Percentiles rank a stretch among this genome's conserved stretches.
Evolutionary conservation across 805 yeast species (phyloP).

Genomic region (Wickerhamiella hasegawae): DNA sequence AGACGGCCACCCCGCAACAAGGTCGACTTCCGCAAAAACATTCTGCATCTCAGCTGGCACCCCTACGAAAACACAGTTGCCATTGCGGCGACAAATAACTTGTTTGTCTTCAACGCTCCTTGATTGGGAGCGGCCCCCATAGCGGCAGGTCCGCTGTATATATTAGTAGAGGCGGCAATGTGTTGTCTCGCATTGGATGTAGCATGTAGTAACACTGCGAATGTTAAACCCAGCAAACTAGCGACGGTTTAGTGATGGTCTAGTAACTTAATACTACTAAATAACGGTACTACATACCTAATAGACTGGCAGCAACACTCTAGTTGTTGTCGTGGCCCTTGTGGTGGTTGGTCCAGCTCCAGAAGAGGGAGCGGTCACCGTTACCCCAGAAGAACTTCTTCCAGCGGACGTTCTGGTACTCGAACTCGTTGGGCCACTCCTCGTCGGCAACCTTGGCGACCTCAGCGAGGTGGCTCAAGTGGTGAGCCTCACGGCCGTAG

Average conservation of each 20-base stretch:
- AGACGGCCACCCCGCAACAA: conserved; percentile 49
- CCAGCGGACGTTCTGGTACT: conserved; percentile 77
- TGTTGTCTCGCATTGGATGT: no score
- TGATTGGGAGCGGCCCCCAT: not conserved
- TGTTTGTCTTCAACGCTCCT: conserved; percentile 23
- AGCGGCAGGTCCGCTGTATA: no score
- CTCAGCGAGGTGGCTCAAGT: conserved; percentile 66
- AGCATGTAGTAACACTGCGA: no score
- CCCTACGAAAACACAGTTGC: conserved; percentile 94
- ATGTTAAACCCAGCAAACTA: no score
- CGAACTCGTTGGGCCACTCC: conserved; percentile 86
- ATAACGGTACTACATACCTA: no score
- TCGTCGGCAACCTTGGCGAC: conserved; percentile 50
- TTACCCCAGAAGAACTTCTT: conserved; percentile 96
- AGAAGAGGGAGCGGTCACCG: conserved; percentile 93
- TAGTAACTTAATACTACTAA: no score
- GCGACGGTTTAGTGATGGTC: no score
- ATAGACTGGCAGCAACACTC: not conserved
- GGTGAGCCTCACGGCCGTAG: conserved; percentile 67
- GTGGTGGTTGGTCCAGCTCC: conserved; percentile 93
- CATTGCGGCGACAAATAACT: conserved; percentile 92
- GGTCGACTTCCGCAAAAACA: conserved; percentile 87
- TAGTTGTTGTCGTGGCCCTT: conserved; percentile 1
- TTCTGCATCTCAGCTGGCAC: conserved; percentile 95
- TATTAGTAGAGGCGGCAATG: no score